Base-by-base conservation (phyloP, 1,284 basidiomycete genomes). In the Kwoniella shivajii region DNA sequence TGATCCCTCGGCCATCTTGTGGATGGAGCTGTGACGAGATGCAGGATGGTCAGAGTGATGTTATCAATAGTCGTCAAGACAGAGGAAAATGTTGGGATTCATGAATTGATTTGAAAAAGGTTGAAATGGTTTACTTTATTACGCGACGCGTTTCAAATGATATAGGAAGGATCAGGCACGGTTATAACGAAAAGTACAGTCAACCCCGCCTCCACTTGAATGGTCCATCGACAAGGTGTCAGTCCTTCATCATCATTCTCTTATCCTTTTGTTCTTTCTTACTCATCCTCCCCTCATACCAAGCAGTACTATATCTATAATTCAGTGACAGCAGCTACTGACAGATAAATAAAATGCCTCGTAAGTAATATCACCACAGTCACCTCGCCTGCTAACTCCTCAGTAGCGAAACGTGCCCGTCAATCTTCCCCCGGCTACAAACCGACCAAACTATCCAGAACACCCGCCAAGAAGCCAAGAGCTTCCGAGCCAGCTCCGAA, bases 141-240 rank as follows among this genome's bases (percentile, higher is more conserved):
- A 59, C 51, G 52, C 57, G 56, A 57, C 50, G 56, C 56, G 56
- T 53, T 38, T 36, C 37, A 29, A 16, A 20, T 37, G 20, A 9
- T 29, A 31, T 30, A 26, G 20, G 42, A 22, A 20, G 24, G n/a
- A 9, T 41, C 49, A 50, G 49, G 49, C 49, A 50, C 49, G 42
- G 42, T 22, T 22, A 16, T 42, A 42, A 9, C 7, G 6, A 18
- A 29, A 30, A 6, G n/a, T n/a, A 4, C 11, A 27, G 20, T 22
- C 29, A 13, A 9, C 22, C 6, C n/a, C 30, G 10, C 41, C 48
- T 57, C 48, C 55, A 54, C 53, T 46, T 26, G 36, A 6, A 16
- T 30, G 41, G 50, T 50, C 45, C 47, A 37, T n/a, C n/a, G n/a
- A n/a, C n/a, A n/a, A n/a, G n/a, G n/a, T n/a, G n/a, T n/a, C n/a